phyloP scores from a whole-genome alignment of 1,284 basidiomycete genomes.

The Microbotryum scabiosae region DNA sequence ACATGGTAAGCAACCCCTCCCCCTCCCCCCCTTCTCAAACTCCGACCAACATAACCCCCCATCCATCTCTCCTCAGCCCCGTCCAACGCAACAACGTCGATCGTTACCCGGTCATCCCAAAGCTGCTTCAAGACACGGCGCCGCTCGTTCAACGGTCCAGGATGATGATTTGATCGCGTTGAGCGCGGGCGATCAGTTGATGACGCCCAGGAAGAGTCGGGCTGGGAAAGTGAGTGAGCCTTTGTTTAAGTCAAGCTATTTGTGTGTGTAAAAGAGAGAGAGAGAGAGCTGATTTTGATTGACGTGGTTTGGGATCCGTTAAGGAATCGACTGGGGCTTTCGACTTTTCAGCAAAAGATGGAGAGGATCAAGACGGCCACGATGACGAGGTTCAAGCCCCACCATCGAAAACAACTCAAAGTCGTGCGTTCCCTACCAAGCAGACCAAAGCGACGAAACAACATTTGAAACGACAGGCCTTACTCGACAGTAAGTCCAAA shows the following conservation, averaged over 20 bases:
- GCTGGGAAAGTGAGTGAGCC: too few species aligned
- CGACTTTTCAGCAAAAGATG: too few species aligned
- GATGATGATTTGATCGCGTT: background rate
- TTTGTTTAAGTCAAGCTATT: too few species aligned
- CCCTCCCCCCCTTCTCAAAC: background rate
- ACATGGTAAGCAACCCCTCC: background rate
- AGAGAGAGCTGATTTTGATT: too few species aligned
- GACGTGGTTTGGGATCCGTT: too few species aligned
- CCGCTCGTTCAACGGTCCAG: too few species aligned
- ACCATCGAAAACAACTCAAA: background rate
- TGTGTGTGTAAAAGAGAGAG: too few species aligned
- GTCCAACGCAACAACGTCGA: slow-evolving; percentile 11
- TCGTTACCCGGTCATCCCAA: slow-evolving; percentile 16
- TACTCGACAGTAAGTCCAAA: slow-evolving; percentile 11
- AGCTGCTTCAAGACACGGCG: too few species aligned
- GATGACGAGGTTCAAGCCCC: background rate
- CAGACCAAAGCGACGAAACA: background rate
- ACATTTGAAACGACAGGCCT: slow-evolving; percentile 8
- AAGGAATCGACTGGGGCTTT: too few species aligned
- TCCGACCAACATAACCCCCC: too few species aligned
- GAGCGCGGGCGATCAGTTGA: background rate
- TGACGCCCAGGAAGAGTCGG: background rate
- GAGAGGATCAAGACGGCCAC: too few species aligned
- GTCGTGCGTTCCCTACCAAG: background rate
- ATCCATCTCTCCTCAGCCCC: slow-evolving; percentile 14